A percentile compares a stretch with the other conserved stretches of the same genome.
Evolutionary conservation across 1,284 basidiomycete species (phyloP).

Genomic region (Moesziomyces parantarcticus): DNA sequence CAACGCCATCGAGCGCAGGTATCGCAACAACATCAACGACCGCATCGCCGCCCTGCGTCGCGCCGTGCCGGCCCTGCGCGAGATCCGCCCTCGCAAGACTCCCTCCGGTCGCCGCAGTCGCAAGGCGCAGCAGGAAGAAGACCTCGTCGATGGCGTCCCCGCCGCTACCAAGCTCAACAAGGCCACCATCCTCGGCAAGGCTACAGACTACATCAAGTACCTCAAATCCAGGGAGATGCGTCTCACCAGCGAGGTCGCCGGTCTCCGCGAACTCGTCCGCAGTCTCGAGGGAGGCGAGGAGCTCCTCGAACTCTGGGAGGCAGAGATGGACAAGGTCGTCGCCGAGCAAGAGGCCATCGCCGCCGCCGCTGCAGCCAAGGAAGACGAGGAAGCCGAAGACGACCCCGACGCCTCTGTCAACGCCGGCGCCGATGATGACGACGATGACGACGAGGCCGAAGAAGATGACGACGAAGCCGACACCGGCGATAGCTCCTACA

Average conservation of each 20-base stretch:
- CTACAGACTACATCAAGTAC: slow-evolving; percentile 66
- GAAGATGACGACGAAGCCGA: slow-evolving; percentile 51
- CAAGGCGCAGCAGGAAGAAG: slow-evolving; percentile 55
- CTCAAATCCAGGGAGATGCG: slow-evolving; percentile 62
- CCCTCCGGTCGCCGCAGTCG: slow-evolving; percentile 51
- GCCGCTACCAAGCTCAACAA: slow-evolving; percentile 68
- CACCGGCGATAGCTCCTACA: slow-evolving; percentile 32
- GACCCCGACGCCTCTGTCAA: slow-evolving; percentile 1
- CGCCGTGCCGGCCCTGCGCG: slow-evolving; percentile 80
- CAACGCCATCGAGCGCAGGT: slow-evolving; percentile 65
- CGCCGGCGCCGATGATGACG: slow-evolving; percentile 49
- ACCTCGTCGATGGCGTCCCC: slow-evolving; percentile 65
- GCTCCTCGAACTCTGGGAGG: slow-evolving; percentile 60
- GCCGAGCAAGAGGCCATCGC: slow-evolving; percentile 41
- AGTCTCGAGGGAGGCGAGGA: slow-evolving; percentile 65
- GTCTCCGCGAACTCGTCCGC: slow-evolving; percentile 58
- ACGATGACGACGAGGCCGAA: slow-evolving; percentile 52
- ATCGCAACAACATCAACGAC: slow-evolving; percentile 67
- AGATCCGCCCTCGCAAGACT: slow-evolving; percentile 57
- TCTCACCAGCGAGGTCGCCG: slow-evolving; percentile 57
- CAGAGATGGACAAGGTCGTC: slow-evolving; percentile 60
- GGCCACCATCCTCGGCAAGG: slow-evolving; percentile 64
- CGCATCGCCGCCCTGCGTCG: slow-evolving; percentile 71
- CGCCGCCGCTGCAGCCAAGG: slow-evolving; percentile 35
- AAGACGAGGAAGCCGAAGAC: slow-evolving; percentile 51